Conservation (phyloP, 345 rosid species). For the Citrus australasica region DNA sequence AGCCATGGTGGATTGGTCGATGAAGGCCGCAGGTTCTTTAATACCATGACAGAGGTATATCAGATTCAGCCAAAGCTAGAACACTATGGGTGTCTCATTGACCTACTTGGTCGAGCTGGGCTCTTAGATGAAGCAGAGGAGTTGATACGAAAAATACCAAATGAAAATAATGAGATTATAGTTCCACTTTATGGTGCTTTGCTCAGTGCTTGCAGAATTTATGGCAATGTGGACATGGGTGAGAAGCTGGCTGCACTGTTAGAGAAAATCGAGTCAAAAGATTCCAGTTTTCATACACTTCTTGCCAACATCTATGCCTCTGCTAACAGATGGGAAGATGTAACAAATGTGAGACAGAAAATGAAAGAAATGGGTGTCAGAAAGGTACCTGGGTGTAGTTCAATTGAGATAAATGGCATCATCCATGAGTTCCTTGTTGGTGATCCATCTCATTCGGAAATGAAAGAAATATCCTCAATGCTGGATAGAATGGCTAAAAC, state of each 20-base stretch:
- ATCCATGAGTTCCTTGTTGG: slow-evolving; percentile 50
- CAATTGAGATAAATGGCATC: slow-evolving; percentile 48
- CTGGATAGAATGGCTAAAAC: slow-evolving; percentile 28
- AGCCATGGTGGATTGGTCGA: slow-evolving; percentile 33
- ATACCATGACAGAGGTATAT: slow-evolving; percentile 22
- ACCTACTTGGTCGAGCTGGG: slow-evolving; percentile 41
- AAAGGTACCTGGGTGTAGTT: slow-evolving; percentile 81
- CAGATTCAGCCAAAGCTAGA: slow-evolving; percentile 27
- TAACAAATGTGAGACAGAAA: slow-evolving; percentile 51
- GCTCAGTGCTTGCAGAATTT: slow-evolving; percentile 7
- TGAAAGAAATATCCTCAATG: slow-evolving; percentile 35
- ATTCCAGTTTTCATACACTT: slow-evolving; percentile 3
- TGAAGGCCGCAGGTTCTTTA: slow-evolving; percentile 27
- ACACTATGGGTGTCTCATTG: slow-evolving; percentile 36
- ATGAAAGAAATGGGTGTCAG: slow-evolving; percentile 72
- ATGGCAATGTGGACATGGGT: slow-evolving; percentile 7
- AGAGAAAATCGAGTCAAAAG: slow-evolving; percentile 1
- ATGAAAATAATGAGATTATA: neutral
- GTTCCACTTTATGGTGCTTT: slow-evolving; percentile 8
- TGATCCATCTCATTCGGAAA: slow-evolving; percentile 37
- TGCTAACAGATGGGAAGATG: slow-evolving; percentile 76
- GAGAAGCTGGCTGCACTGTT: slow-evolving; percentile 2
- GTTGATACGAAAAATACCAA: neutral
- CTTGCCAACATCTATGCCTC: slow-evolving; percentile 49
- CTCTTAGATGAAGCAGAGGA: slow-evolving; percentile 26